Base-by-base conservation (phyloP, 257 asterid genomes). In the Nemophila menziesii region DNA sequence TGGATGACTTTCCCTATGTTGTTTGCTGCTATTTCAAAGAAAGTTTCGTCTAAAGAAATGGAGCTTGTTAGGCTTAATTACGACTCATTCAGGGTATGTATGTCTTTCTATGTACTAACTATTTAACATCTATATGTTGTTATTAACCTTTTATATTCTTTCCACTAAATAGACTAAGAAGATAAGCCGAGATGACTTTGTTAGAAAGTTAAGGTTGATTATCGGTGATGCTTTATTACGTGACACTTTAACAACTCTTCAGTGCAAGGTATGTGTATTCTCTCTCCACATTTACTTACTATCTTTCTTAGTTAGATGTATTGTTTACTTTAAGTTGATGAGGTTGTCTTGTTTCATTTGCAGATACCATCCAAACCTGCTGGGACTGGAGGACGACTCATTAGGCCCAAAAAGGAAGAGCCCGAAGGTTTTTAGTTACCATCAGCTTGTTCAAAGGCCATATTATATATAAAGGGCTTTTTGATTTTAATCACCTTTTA, bases 361-460 rank as follows among this genome's bases (percentile, higher is more conserved):
- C 77, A 73, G 82, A 51, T 49, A 23, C 66, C 77, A 11, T 50
- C 65, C 0, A 40, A 54, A 57, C 34, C 72, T n/a, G n/a, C n/a
- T 42, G 29, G 53, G 4, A 42, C 23, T 21, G 67, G 39, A n/a
- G n/a, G n/a, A n/a, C n/a, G n/a, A 37, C 10, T 60, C 44, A 57
- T 46, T 14, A 18, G 14, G 11, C 22, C 54, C n/a, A n/a, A n/a
- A 23, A 42, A 41, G 3, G 19, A 22, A 12, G 36, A 24, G 43
- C 43, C 51, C 2, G 63, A 34, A 22, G 16, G 19, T 5, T 23
- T 5, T 23, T 23, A 20, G 39, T 43, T 37, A 14, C 33, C 43
- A n/a, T n/a, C n/a, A n/a, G n/a, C 36, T 29, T 29, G 36, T 7
- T 29, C 7, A 5, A 29, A 13, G 9, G 12, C 36, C 36, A n/a